Conservation (phyloP, 768 basidiomycete species). For the Dendrothele bispora region DNA sequence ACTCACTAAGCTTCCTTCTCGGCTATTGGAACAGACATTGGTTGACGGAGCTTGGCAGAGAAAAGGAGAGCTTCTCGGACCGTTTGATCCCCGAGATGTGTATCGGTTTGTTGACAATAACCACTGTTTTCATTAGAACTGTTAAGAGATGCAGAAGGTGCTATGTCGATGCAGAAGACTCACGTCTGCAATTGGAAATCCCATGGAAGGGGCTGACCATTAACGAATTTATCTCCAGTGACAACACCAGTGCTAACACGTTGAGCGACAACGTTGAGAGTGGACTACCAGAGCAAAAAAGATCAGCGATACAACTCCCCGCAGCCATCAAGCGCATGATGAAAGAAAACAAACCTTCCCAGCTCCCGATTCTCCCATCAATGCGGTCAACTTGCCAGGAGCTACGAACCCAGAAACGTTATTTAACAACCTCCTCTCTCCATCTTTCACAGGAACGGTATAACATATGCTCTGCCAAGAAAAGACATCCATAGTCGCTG, state of each 20-base stretch:
- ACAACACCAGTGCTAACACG: slow-evolving; percentile 48
- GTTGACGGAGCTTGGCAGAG: slow-evolving; percentile 81
- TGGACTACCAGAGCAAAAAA: no score
- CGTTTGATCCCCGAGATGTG: slow-evolving; percentile 71
- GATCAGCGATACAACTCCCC: no score
- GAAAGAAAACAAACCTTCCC: slow-evolving; percentile 47
- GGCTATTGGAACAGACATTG: slow-evolving; percentile 52
- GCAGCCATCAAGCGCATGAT: no score
- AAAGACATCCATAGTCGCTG: slow-evolving; percentile 62
- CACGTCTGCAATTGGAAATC: slow-evolving; percentile 67
- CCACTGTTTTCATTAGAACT: slow-evolving; percentile 42
- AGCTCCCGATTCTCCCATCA: slow-evolving; percentile 64
- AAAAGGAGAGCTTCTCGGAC: slow-evolving; percentile 81
- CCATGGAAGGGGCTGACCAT: slow-evolving; percentile 49
- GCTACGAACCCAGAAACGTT: slow-evolving; percentile 79
- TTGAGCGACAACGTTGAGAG: slow-evolving; percentile 57
- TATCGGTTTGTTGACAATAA: slow-evolving; percentile 87
- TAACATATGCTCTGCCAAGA: slow-evolving; percentile 79
- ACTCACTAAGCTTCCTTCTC: slow-evolving; percentile 84
- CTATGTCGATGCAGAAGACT: no score
- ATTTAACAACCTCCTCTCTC: slow-evolving; percentile 55
- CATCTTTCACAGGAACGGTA: slow-evolving; percentile 53
- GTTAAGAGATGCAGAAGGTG: background rate
- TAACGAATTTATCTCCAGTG: slow-evolving; percentile 52
- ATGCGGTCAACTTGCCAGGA: slow-evolving; percentile 78